Percentiles rank a stretch among this genome's conserved stretches.
These are phyloP conservation scores for Fusarium vanettenii DNA, from an alignment of 2,329 filamentous ascomycete species.

Conservation along the genomic window DNA sequence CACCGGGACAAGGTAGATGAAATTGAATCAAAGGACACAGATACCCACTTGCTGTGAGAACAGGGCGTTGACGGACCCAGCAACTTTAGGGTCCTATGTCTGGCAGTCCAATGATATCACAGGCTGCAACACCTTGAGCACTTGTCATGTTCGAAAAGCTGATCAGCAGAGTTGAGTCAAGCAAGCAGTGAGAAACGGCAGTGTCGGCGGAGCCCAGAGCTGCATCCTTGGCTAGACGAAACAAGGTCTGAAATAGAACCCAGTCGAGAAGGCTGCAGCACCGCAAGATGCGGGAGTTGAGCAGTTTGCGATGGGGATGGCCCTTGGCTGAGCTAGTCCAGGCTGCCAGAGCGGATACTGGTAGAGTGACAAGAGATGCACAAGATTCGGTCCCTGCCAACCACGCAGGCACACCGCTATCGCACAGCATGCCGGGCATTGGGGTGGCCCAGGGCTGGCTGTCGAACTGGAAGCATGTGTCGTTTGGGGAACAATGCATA, in stretches of 20 bases:
- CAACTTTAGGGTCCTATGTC: background rate
- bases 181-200: background rate
- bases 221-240: conserved; percentile 11
- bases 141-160: background rate
- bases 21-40: background rate
- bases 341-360: background rate
- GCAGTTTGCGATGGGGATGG: conserved; percentile 8
- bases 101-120: conserved; percentile 1
- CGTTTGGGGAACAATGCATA: conserved; percentile 3
- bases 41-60: background rate
- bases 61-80: background rate
- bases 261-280: conserved; percentile 18
- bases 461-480: conserved; percentile 1
- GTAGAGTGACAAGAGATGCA: conserved; percentile 2
- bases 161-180: background rate
- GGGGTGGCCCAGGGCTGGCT: background rate
- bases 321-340: background rate
- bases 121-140: background rate
- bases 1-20: background rate
- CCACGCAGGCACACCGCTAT: conserved; percentile 14
- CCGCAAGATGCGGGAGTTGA: conserved; percentile 2
- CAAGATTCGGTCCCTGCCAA: conserved; percentile 11
- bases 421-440: background rate
- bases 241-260: conserved; percentile 16
- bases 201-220: background rate